Conservation (phyloP, 2,329 filamentous ascomycete genomes). For the Ophiocordyceps camponoti-leonardi region DNA sequence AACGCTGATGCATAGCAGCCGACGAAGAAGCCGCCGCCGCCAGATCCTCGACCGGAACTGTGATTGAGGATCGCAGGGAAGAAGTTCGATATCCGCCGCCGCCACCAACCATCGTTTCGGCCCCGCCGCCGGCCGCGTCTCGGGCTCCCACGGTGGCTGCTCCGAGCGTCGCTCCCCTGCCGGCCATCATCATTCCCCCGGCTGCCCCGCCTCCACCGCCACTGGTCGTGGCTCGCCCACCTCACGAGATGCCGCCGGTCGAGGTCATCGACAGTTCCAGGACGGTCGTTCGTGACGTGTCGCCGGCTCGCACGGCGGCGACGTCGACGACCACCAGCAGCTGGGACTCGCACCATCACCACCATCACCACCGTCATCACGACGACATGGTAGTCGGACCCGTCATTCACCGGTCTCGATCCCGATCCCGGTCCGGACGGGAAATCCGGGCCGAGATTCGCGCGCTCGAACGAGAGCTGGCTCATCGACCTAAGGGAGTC, state of each 20-base stretch:
- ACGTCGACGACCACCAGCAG: constrained; percentile 12
- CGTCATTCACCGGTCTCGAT: constrained; percentile 22
- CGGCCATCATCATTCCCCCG: constrained; percentile 9
- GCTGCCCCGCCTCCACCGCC: constrained; percentile 14
- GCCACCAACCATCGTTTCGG: constrained; percentile 13
- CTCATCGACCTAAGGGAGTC: constrained; percentile 15
- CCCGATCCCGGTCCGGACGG: constrained; percentile 30
- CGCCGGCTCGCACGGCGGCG: constrained; percentile 24
- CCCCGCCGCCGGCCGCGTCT: constrained; percentile 9
- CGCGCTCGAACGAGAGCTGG: constrained; percentile 40
- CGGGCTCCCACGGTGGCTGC: constrained; percentile 8
- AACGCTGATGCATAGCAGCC: constrained; percentile 9
- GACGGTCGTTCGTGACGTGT: constrained; percentile 30
- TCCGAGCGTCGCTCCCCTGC: constrained; percentile 7
- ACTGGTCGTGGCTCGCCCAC: constrained; percentile 4
- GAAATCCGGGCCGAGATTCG: constrained; percentile 60
- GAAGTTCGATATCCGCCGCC: constrained; percentile 10
- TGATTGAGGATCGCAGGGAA: no score
- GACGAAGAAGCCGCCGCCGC: constrained; percentile 31
- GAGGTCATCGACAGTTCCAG: constrained; percentile 29
- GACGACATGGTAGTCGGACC: constrained; percentile 11
- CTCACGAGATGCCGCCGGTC: constrained; percentile 4
- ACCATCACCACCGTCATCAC: constrained; percentile 13
- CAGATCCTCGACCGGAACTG: constrained; percentile 26
- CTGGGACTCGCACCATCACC: constrained; percentile 12